Percentiles rank a stretch among this genome's conserved stretches.
These are phyloP conservation scores for Westerdykella ornata DNA, from an alignment of 2,329 filamentous ascomycete genomes.

Conservation along the genomic window DNA sequence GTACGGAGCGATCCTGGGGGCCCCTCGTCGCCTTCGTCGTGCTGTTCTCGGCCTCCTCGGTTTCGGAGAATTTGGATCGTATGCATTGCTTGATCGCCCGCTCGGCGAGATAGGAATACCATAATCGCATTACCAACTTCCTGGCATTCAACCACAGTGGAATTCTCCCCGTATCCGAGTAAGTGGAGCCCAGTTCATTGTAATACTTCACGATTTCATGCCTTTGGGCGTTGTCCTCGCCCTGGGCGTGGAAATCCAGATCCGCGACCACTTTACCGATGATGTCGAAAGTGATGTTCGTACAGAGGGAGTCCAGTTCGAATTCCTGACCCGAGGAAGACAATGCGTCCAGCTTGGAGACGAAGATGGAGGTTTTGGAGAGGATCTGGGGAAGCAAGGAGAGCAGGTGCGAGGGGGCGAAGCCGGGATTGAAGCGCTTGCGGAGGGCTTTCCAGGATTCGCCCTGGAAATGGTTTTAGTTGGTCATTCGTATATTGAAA, in stretches of 20 bases:
- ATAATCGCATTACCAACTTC: neutral
- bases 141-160: slow-evolving; percentile 34
- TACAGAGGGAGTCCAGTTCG: slow-evolving; percentile 28
- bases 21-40: slow-evolving; percentile 7
- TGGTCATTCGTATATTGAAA: too few relatives aligned
- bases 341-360: slow-evolving; percentile 24
- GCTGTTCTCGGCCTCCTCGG: slow-evolving; percentile 14
- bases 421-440: slow-evolving; percentile 34
- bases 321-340: slow-evolving; percentile 18
- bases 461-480: slow-evolving; percentile 12
- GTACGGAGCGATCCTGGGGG: slow-evolving; percentile 24
- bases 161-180: slow-evolving; percentile 15
- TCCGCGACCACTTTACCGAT: slow-evolving; percentile 30
- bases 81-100: slow-evolving; percentile 23
- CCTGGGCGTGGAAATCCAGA: slow-evolving; percentile 26
- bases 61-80: slow-evolving; percentile 19
- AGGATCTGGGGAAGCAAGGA: slow-evolving; percentile 31
- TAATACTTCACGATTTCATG: slow-evolving; percentile 25
- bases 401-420: slow-evolving; percentile 32
- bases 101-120: slow-evolving; percentile 16
- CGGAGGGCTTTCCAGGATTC: slow-evolving; percentile 33
- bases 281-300: slow-evolving; percentile 32
- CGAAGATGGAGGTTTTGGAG: slow-evolving; percentile 31
- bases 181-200: slow-evolving; percentile 15
- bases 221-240: slow-evolving; percentile 8